These are phyloP conservation scores for Picochlorum sp. DNA, from an alignment of 139 green algal genomes.

Conservation along the genomic window DNA sequence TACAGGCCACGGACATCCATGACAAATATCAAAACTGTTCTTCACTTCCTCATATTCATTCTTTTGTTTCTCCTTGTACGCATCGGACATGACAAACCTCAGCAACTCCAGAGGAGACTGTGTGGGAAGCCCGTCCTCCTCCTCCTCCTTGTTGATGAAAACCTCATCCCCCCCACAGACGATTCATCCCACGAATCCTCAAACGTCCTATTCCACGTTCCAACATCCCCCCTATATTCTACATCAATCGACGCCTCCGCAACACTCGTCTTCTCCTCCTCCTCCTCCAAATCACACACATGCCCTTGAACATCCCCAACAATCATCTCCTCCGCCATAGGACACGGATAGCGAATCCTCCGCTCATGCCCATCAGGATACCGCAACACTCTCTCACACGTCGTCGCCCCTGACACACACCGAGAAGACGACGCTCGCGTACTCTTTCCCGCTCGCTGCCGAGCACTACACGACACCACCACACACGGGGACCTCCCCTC, in stretches of 20 bases:
- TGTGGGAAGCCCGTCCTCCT: background rate
- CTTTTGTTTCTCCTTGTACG: conserved; percentile 23
- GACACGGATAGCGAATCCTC: conserved; percentile 38
- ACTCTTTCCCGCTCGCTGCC: too few relatives aligned
- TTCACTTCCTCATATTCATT: conserved; percentile 23
- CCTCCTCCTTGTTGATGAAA: background rate
- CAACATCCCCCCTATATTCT: background rate
- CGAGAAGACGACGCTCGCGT: too few relatives aligned
- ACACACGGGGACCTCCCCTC: too few relatives aligned
- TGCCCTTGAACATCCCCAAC: conserved; percentile 1
- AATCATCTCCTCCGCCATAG: conserved; percentile 1
- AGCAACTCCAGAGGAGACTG: conserved; percentile 29
- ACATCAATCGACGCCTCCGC: background rate
- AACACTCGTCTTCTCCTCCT: background rate
- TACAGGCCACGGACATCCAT: conserved; percentile 52
- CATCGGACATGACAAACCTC: conserved; percentile 29
- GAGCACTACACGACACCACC: too few relatives aligned
- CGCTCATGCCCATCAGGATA: conserved; percentile 49
- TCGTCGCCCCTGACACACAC: too few relatives aligned
- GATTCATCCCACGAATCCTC: background rate
- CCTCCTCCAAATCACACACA: conserved; percentile 4
- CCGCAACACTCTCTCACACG: conserved; percentile 34
- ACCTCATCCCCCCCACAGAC: conserved; percentile 12
- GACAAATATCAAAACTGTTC: conserved; percentile 42
- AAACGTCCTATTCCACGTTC: background rate